Evolutionary conservation across 208 protist species (phyloP).

Genomic region (Herpetomonas muscarum): DNA sequence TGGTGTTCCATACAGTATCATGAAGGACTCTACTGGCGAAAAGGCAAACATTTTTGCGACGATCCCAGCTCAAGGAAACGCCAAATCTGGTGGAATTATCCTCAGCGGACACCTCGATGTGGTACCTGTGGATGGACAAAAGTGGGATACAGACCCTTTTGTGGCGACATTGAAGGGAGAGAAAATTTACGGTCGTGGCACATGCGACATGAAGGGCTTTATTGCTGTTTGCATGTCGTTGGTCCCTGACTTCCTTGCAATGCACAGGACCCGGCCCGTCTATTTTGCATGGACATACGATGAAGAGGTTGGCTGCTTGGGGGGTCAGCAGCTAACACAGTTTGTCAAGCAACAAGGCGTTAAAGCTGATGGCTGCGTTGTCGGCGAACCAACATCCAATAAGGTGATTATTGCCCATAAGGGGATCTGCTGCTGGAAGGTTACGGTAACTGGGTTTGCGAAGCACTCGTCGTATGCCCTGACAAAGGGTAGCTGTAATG

Average conservation of each 20-base stretch:
- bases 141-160: conserved; percentile 46
- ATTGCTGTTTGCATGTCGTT: conserved; percentile 51
- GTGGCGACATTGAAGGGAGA: conserved; percentile 25
- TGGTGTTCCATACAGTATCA: conserved; percentile 19
- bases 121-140: conserved; percentile 49
- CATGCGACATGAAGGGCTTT: conserved; percentile 61
- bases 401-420: conserved; percentile 59
- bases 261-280: conserved; percentile 35
- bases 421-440: conserved; percentile 27
- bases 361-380: conserved; percentile 42
- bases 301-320: conserved; percentile 46
- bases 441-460: conserved; percentile 27
- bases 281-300: conserved; percentile 52
- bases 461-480: conserved; percentile 33
- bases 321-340: conserved; percentile 29
- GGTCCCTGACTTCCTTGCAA: conserved; percentile 32
- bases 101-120: conserved; percentile 49
- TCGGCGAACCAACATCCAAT: conserved; percentile 58
- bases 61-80: conserved; percentile 24
- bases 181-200: conserved; percentile 40
- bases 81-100: conserved; percentile 38
- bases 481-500: conserved; percentile 43
- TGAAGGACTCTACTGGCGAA: conserved; percentile 26
- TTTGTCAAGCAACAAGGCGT: conserved; percentile 26
- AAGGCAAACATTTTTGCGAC: conserved; percentile 53